These are phyloP conservation scores for Ophiocordyceps robertsii DNA, from an alignment of 2,329 filamentous ascomycete genomes.

Conservation along the genomic window DNA sequence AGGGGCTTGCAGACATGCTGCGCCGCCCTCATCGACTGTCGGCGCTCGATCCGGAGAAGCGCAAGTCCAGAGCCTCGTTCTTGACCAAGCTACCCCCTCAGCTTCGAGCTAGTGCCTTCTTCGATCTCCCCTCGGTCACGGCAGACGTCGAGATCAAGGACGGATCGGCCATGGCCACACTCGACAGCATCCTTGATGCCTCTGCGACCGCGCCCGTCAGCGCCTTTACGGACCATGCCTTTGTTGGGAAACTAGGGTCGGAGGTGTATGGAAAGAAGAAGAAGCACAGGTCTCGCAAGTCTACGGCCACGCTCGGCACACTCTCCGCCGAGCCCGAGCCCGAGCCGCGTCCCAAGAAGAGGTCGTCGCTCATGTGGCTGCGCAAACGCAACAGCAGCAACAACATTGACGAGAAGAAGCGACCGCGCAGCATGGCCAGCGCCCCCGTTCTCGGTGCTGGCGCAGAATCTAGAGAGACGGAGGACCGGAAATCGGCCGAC, in stretches of 20 bases:
- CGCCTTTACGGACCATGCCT: constrained; percentile 83
- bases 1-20: constrained; percentile 10
- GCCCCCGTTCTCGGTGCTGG: constrained; percentile 11
- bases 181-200: constrained; percentile 86
- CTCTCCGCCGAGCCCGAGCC: constrained; percentile 10
- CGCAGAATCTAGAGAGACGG: constrained; percentile 7
- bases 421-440: constrained; percentile 7
- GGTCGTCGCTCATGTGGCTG: constrained; percentile 35
- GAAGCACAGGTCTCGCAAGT: constrained; percentile 28
- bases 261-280: constrained; percentile 59
- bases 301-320: constrained; percentile 11
- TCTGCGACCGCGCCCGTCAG: constrained; percentile 77
- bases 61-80: constrained; percentile 18
- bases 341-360: constrained; percentile 22
- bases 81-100: constrained; percentile 54
- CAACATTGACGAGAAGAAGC: constrained; percentile 14
- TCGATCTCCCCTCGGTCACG: constrained; percentile 51
- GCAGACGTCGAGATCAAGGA: constrained; percentile 48
- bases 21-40: constrained; percentile 21
- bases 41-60: constrained; percentile 15
- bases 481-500: background rate
- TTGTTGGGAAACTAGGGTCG: constrained; percentile 59
- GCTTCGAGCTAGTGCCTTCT: constrained; percentile 81
- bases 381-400: constrained; percentile 23
- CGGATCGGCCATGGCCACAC: constrained; percentile 73